These are phyloP conservation scores for Blastobotrys illinoisensis DNA, from an alignment of 1,139 yeast species.

Conservation along the genomic window DNA sequence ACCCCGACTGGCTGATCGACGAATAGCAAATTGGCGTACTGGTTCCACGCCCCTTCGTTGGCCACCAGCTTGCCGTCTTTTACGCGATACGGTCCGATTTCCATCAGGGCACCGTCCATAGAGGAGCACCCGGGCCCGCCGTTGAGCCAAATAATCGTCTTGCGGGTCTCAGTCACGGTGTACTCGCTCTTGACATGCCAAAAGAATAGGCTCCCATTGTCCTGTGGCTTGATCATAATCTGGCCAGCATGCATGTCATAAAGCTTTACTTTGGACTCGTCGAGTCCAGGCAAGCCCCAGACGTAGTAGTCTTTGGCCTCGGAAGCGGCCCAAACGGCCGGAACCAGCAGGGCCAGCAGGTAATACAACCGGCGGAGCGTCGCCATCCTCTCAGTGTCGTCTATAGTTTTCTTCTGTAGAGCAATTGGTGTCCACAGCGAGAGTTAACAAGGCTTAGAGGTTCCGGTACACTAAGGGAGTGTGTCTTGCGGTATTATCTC, in stretches of 20 bases:
- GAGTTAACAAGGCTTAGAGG: background rate
- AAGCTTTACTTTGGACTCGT: slow-evolving; percentile 20
- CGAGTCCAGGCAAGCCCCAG: slow-evolving; percentile 33
- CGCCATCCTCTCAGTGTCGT: background rate
- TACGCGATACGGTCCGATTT: slow-evolving; percentile 81
- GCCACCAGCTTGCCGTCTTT: slow-evolving; percentile 38
- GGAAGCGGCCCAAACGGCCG: background rate
- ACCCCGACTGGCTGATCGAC: slow-evolving; percentile 96
- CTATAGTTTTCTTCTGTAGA: background rate
- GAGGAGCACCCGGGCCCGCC: slow-evolving; percentile 92
- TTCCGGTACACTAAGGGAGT: background rate
- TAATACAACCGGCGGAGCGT: background rate
- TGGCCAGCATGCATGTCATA: slow-evolving; percentile 45
- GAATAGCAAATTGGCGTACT: slow-evolving; percentile 69
- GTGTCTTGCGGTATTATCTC: background rate
- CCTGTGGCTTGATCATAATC: slow-evolving; percentile 48
- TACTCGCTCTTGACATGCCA: slow-evolving; percentile 47
- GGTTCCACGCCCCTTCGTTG: slow-evolving; percentile 83
- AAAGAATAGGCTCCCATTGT: slow-evolving; percentile 65
- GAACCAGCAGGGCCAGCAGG: background rate
- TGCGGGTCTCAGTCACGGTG: slow-evolving; percentile 25
- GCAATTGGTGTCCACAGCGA: background rate
- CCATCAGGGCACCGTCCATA: slow-evolving; percentile 95
- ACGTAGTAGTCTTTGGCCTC: slow-evolving; percentile 35
- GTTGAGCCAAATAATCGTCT: slow-evolving; percentile 66